phyloP scores from a whole-genome alignment of 257 asterid genomes.

The Przewalskia tangutica region DNA sequence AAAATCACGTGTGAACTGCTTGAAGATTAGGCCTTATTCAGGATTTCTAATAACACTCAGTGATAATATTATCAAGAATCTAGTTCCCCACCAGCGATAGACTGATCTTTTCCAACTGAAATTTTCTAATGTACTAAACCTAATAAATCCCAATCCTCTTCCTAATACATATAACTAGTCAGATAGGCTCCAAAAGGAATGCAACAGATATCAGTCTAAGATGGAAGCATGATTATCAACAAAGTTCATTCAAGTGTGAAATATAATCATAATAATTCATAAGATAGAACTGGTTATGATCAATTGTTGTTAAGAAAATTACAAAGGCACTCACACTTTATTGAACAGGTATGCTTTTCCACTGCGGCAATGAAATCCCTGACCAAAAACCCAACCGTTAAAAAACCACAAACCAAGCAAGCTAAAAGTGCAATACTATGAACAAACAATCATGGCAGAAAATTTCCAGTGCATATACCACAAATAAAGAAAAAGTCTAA shows the following conservation, averaged over 20 bases:
- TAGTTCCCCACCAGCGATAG: not conserved
- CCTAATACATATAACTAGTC: not conserved
- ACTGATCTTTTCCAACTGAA: not conserved
- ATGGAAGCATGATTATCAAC: not conserved
- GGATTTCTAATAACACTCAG: not conserved
- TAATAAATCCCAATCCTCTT: not conserved
- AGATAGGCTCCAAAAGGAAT: not conserved
- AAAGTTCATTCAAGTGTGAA: not conserved
- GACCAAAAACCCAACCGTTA: conserved; percentile 12
- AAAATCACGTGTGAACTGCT: not conserved
- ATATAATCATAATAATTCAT: not conserved
- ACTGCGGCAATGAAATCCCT: conserved; percentile 71
- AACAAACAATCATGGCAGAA: not conserved
- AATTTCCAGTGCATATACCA: not conserved
- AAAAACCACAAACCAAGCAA: not conserved
- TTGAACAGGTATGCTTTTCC: conserved; percentile 82
- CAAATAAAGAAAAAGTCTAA: not conserved
- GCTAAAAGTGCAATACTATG: not conserved
- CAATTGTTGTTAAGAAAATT: not conserved
- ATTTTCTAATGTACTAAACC: not conserved
- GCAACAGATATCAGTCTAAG: not conserved
- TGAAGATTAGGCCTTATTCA: not conserved
- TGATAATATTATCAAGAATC: too few species aligned
- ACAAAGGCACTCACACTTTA: conserved; percentile 44
- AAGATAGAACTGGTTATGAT: not conserved